Base-by-base conservation (phyloP, 306 rosid species). In the Nissolia schottii region DNA sequence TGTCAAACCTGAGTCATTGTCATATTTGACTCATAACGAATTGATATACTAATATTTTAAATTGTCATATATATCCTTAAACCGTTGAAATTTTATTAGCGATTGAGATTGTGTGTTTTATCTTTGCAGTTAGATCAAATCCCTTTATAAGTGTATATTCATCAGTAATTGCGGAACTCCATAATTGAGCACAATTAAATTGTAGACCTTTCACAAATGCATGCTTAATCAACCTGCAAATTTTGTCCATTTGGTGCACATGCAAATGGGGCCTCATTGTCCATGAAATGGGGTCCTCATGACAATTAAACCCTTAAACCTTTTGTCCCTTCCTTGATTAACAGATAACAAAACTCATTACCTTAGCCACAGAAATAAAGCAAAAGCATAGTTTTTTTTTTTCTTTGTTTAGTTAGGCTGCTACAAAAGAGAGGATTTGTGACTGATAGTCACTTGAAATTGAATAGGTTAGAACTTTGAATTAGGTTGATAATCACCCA, bases 231-330 rank as follows among this genome's bases (percentile, higher is more conserved):
- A 57, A 5, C 62, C 54, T 53, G 78, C 59, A 62, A 46, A n/a
- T 49, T 73, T 71, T 80, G 82, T 63, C 63, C 74, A 67, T 46
- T 76, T 71, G 82, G 37, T 43, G 82, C 82, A 76, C 87, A 72
- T 80, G 87, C 71, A 61, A 59, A 67, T 79, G 84, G 80, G 74
- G 50, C 73, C 79, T 72, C 80, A 29, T 18, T 38, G 82, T 76
- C 70, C 67, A 59, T 76, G 50, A 48, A 51, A 23, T 62, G 59
- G 77, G 81, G 66, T 37, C 77, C 64, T 68, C 25, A 7, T 2
- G 13, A 27, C 63, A 12, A 75, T 79, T 79, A 80, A 71, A 49
- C 61, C 27, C 84, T 56, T 59, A 79, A 72, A 75, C 77, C 76
- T 53, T 70, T 60, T 60, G 79, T 79, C 64, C 18, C 64, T 79